Evolutionary conservation across 2,329 filamentous ascomycete genomes (phyloP), one percentile per base, ranked within the genome.

Genomic region (Colletotrichum cereale): DNA sequence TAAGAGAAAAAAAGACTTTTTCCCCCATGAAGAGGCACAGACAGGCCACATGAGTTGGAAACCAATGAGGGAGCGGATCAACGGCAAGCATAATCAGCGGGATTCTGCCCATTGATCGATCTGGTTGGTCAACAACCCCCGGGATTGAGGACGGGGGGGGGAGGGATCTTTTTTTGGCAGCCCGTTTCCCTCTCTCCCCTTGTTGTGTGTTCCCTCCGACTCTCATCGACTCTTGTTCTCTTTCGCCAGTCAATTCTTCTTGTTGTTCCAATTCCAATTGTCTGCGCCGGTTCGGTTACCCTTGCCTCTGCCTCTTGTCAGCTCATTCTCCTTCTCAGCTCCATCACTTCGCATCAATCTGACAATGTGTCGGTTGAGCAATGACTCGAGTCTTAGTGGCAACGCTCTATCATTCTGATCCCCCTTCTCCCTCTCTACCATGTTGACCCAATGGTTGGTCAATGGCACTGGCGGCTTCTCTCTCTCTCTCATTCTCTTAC

Each of bases 51-150:
- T 61, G 62, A 56, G 55, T 48, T 56, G 62, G 44, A 61, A 66
- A 52, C 58, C 68, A 67, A 71, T 67, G 48, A 62, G 57, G 29
- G 36, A 56, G 29, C n/a, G 55, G 67, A 71, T 67, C 57, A 62
- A 52, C 68, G 55, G 65, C 68, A 71, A 52, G 68, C 68, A 67
- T 71, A 52, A 62, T 71, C 26, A 24, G 31, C 24, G 26, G 42
- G 26, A 55, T 48, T 34, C 34, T 50, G 38, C 55, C 48, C 48
- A 65, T 66, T 62, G 61, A 26, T 50, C 29, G 47, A 42, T 16
- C 38, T 68, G 52, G 58, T 53, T 57, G 58, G 53, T 38, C 21
- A 48, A 44, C 12, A 42, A 18, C 21, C 12, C 29, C 24, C 21
- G 18, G 18, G 50, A 21, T 12, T 10, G 10, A 24, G 47, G 26